Conservation (phyloP, 345 rosid species). For the Arabidopsis thaliana region DNA sequence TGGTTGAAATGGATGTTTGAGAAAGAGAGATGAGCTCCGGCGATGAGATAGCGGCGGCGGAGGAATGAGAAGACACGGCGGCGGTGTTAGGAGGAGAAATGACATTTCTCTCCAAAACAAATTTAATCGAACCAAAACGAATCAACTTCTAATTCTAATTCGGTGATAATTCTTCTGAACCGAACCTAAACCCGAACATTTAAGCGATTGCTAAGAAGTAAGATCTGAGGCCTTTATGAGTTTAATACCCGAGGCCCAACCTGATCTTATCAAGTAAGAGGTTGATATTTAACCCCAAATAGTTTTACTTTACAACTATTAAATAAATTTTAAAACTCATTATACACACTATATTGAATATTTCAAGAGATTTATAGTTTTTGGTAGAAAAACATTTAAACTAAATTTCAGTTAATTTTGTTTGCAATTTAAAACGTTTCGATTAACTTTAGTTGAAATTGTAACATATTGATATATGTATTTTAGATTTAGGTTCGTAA, state of each 20-base stretch:
- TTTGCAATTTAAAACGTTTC: too few relatives aligned
- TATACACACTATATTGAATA: too few relatives aligned
- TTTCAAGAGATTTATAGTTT: too few relatives aligned
- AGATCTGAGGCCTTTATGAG: neutral
- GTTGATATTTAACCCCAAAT: too few relatives aligned
- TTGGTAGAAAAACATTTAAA: too few relatives aligned
- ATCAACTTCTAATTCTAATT: neutral
- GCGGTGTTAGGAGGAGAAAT: constrained; percentile 39
- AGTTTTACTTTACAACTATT: too few relatives aligned
- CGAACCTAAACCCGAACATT: constrained; percentile 31
- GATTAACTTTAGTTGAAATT: too few relatives aligned
- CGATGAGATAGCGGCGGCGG: constrained; percentile 29
- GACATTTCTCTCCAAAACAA: constrained; percentile 21
- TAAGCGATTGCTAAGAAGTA: neutral
- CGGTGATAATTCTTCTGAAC: constrained; percentile 25
- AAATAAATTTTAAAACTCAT: too few relatives aligned
- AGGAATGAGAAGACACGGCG: constrained; percentile 36
- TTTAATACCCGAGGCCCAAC: neutral
- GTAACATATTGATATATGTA: too few relatives aligned
- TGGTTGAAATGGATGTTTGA: constrained; percentile 26
- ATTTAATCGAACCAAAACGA: neutral
- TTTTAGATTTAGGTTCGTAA: too few relatives aligned
- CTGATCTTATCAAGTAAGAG: too few relatives aligned
- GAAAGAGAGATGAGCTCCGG: constrained; percentile 29
- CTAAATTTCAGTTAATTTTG: too few relatives aligned